Percentiles rank a stretch among this genome's conserved stretches.
phyloP scores from a whole-genome alignment of 164 flowering plant species.

The Annona squamosa region DNA sequence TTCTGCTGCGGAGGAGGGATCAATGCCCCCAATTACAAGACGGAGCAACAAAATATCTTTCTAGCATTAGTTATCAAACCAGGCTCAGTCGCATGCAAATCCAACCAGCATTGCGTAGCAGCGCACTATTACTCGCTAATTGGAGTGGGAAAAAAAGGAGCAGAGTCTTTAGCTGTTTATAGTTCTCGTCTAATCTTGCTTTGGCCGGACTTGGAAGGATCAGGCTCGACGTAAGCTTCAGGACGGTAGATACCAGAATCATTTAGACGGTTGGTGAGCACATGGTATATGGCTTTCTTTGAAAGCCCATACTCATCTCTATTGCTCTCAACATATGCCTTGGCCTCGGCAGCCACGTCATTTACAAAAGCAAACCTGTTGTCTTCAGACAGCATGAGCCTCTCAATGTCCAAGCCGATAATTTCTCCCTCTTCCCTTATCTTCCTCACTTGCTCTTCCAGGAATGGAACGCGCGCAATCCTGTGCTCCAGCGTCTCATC shows the following conservation, averaged over 20 bases:
- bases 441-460: conserved; percentile 83
- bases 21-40: neutral
- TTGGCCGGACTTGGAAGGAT: conserved; percentile 82
- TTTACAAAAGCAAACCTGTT: conserved; percentile 83
- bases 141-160: neutral
- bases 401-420: conserved; percentile 61
- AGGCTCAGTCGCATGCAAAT: neutral
- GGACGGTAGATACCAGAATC: conserved; percentile 71
- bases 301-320: conserved; percentile 65
- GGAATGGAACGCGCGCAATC: conserved; percentile 70
- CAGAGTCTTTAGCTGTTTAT: neutral
- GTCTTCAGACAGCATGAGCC: conserved; percentile 64
- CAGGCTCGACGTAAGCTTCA: conserved; percentile 67
- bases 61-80: neutral
- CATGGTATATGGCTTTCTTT: conserved; percentile 84
- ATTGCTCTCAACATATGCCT: conserved; percentile 60
- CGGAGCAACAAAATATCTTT: neutral
- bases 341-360: conserved; percentile 88
- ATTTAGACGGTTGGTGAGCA: conserved; percentile 75
- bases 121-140: neutral
- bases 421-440: conserved; percentile 55
- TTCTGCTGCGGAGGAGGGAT: neutral
- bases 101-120: neutral
- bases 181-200: conserved; percentile 43
- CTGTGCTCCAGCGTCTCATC: conserved; percentile 44